Base-by-base conservation (phyloP, 495 filamentous ascomycete species). In the Hypoxylon subgilvum region DNA sequence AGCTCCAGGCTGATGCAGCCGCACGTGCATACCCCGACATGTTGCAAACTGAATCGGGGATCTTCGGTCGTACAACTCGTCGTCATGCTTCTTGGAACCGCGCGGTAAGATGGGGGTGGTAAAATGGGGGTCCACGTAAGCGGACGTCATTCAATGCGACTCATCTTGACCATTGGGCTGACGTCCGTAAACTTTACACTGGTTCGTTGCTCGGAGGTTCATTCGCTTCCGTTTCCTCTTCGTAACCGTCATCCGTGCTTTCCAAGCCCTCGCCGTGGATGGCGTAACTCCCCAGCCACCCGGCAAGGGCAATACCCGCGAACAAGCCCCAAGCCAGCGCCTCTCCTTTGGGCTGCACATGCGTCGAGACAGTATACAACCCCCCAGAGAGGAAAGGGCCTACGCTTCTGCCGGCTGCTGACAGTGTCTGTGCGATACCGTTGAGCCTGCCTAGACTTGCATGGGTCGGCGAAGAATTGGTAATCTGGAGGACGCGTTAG, bases 391-490 rank as follows among this genome's bases (percentile, higher is more conserved):
- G 73, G 68, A 97, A 92, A 0, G 94, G 94, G 0, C 94, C 95
- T 0, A 89, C 80, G 23, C 93, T 90, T 41, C 94, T 84, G 17
- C 94, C 94, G 1, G 89, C 93, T 0, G 95, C 94, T 6, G 91
- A 94, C 2, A 98, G 83, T 0, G 91, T 95, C 72, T 98, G 94
- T 2, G 94, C 94, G 14, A 98, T 85, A 22, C 94, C 94, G 58
- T 97, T 96, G 22, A 98, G 76, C 1, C 89, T 92, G 8, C 94
- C 94, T 0, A 98, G 80, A 2, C 91, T 91, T 14, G 87, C 86
- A 69, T 96, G 82, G 27, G 91, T 89, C 0, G 90, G 91, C 1
- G 90, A 90, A 1, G 89, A 91, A 66, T 98, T 98, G 18, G 93
- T 98, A 62, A 98, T 88, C 90, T 95, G 31, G 6, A 49, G n/a